phyloP scores from a whole-genome alignment of 768 basidiomycete genomes.

The Leccinum longicurvipes region DNA sequence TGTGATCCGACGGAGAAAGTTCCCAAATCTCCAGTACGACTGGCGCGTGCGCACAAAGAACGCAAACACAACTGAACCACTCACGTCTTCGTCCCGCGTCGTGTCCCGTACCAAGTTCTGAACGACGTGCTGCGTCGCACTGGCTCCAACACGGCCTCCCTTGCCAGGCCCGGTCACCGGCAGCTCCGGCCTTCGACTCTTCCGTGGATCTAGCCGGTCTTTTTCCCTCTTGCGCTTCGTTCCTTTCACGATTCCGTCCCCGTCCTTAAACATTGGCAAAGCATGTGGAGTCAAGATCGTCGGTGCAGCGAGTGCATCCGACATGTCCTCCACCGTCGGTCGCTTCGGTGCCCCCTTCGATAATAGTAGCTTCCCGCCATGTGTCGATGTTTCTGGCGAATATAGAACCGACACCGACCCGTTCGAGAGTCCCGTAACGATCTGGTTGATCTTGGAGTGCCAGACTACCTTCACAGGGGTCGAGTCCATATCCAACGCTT shows the following conservation, averaged over 20 bases:
- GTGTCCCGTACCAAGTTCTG: slow-evolving; percentile 92
- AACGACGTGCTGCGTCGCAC: slow-evolving; percentile 95
- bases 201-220: slow-evolving; percentile 83
- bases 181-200: slow-evolving; percentile 88
- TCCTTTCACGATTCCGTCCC: slow-evolving; percentile 60
- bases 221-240: slow-evolving; percentile 89
- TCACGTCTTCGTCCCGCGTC: slow-evolving; percentile 90
- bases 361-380: slow-evolving; percentile 87
- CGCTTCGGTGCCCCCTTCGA: slow-evolving; percentile 84
- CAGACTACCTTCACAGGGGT: slow-evolving; percentile 89
- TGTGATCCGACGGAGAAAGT: slow-evolving; percentile 14
- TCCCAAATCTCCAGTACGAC: not conserved
- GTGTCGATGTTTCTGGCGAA: slow-evolving; percentile 84
- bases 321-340: slow-evolving; percentile 83
- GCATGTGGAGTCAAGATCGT: slow-evolving; percentile 92
- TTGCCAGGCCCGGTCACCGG: slow-evolving; percentile 91
- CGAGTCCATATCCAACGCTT: slow-evolving; percentile 63
- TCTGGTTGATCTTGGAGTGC: slow-evolving; percentile 98
- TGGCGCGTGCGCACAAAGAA: not conserved
- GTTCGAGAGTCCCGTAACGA: slow-evolving; percentile 82
- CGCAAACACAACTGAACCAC: slow-evolving; percentile 39
- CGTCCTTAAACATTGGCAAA: slow-evolving; percentile 88
- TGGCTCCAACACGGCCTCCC: slow-evolving; percentile 93
- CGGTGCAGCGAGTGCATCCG: slow-evolving; percentile 78
- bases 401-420: slow-evolving; percentile 90